Evolutionary conservation across 2,329 filamentous ascomycete species (phyloP).

Genomic region (Biscogniauxia sp.): DNA sequence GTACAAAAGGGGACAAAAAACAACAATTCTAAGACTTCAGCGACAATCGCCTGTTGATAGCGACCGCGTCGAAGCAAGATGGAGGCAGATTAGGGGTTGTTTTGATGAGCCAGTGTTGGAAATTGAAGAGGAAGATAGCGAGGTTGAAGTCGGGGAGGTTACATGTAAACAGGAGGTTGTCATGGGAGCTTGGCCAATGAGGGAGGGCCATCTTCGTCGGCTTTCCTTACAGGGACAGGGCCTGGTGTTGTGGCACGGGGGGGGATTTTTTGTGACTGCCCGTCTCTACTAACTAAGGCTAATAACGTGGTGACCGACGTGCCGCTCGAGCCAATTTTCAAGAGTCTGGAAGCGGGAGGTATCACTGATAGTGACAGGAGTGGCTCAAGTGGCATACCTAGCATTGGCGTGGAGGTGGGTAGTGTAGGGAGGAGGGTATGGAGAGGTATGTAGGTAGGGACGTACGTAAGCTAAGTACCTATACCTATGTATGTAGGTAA

Average conservation of each 20-base stretch:
- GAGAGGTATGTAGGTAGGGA: no score
- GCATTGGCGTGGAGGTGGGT: not conserved
- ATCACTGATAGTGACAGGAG: not conserved
- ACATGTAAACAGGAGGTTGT: slow-evolving; percentile 20
- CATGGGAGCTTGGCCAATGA: slow-evolving; percentile 12
- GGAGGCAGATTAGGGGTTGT: not conserved
- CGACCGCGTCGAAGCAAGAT: not conserved
- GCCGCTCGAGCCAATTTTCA: slow-evolving; percentile 18
- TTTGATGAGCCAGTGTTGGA: slow-evolving; percentile 5
- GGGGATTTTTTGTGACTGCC: slow-evolving; percentile 10
- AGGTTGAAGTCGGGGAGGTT: slow-evolving; percentile 15
- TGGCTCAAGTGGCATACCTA: not conserved
- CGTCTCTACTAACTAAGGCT: slow-evolving; percentile 5
- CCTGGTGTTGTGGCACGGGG: slow-evolving; percentile 12
- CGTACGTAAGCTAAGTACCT: not conserved
- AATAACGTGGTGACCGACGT: slow-evolving; percentile 11
- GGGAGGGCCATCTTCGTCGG: slow-evolving; percentile 1
- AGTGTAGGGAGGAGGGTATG: not conserved
- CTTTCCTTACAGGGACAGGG: slow-evolving; percentile 8
- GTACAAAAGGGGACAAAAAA: not conserved
- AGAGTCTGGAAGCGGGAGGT: slow-evolving; percentile 3
- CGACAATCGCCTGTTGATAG: not conserved
- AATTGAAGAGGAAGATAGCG: slow-evolving; percentile 12
- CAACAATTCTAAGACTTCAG: slow-evolving; percentile 6
- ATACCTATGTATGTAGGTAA: not conserved